phyloP scores from a whole-genome alignment of 73 alveolate species.

The Loxodes magnus region DNA sequence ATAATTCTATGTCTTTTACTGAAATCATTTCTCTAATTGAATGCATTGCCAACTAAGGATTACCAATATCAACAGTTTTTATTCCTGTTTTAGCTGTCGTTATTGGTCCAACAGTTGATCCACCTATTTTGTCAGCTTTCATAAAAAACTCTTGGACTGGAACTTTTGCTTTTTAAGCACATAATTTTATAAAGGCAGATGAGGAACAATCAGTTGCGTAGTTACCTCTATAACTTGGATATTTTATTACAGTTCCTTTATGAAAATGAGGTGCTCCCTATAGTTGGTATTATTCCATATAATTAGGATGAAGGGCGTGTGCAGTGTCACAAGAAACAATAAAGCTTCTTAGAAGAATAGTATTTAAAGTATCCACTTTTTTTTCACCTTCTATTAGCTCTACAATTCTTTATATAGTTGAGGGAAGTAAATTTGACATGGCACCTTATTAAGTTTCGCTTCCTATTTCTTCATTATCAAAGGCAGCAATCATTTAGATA shows the following conservation, averaged over 20 bases:
- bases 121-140: conserved; percentile 91
- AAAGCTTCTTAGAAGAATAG: conserved; percentile 63
- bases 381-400: conserved; percentile 40
- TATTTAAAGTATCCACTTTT: conserved; percentile 45
- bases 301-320: conserved; percentile 94
- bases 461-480: conserved; percentile 96
- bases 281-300: conserved; percentile 84
- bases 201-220: conserved; percentile 88
- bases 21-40: conserved; percentile 92
- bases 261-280: conserved; percentile 78
- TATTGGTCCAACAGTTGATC: conserved; percentile 94
- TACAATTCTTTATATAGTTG: conserved; percentile 64
- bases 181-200: conserved; percentile 66
- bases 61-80: conserved; percentile 94
- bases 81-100: conserved; percentile 90
- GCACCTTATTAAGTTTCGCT: conserved; percentile 91
- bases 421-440: conserved; percentile 66
- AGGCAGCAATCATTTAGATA: conserved; percentile 70
- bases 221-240: conserved; percentile 86
- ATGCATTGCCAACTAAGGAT: conserved; percentile 94
- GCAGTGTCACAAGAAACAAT: conserved; percentile 93
- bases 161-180: conserved; percentile 60
- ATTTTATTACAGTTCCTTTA: conserved; percentile 86
- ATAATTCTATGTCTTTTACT: conserved; percentile 70
- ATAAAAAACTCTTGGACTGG: conserved; percentile 92